Evolutionary conservation across 495 filamentous ascomycete species (phyloP).

Genomic region (Cercophora scortea): DNA sequence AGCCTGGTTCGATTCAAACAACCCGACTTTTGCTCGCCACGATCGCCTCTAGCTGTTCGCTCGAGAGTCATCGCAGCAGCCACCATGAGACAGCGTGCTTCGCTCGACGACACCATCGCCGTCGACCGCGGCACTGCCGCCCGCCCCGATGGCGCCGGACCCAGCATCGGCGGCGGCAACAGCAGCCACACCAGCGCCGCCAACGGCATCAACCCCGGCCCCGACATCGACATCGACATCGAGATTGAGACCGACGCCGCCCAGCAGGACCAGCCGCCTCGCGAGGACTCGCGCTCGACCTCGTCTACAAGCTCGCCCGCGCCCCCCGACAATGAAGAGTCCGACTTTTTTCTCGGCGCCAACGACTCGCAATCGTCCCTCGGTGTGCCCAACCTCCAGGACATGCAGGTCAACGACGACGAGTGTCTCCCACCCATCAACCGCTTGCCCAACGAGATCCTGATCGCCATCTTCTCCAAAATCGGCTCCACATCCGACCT

Average conservation of each 20-base stretch:
- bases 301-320: constrained; percentile 55
- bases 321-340: constrained; percentile 72
- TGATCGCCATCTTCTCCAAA: constrained; percentile 87
- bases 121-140: constrained; percentile 14
- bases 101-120: constrained; percentile 41
- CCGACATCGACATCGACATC: neutral
- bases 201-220: neutral
- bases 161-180: too few species aligned
- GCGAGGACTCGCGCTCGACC: constrained; percentile 39
- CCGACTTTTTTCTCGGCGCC: constrained; percentile 77
- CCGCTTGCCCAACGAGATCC: constrained; percentile 82
- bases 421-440: constrained; percentile 67
- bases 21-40: too few species aligned
- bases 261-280: constrained; percentile 1
- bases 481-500: constrained; percentile 68
- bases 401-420: constrained; percentile 54
- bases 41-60: too few species aligned
- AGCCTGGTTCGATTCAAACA: too few species aligned
- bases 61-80: neutral
- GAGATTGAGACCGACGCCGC: neutral
- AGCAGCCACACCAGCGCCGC: neutral
- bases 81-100: constrained; percentile 25
- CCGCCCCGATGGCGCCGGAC: neutral
- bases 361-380: constrained; percentile 91
- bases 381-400: constrained; percentile 66